These are phyloP conservation scores for Boletus tylopilopsis DNA, from an alignment of 768 basidiomycete species.

Conservation along the genomic window DNA sequence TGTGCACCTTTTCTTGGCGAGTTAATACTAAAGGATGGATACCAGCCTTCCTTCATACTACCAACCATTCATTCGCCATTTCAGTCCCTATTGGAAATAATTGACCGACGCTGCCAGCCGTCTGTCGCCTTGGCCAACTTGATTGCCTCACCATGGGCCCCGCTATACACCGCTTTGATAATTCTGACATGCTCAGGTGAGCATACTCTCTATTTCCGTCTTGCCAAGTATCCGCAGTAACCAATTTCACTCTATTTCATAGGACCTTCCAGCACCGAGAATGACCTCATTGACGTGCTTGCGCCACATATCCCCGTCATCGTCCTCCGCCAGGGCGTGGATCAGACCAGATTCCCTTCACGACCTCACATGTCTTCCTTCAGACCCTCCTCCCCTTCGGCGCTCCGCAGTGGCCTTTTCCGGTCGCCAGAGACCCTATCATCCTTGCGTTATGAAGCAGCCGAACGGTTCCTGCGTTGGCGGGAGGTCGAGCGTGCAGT, in stretches of 20 bases:
- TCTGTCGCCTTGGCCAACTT: constrained; percentile 49
- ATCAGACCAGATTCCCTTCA: constrained; percentile 29
- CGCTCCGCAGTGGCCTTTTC: constrained; percentile 59
- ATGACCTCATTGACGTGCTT: constrained; percentile 46
- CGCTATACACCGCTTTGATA: constrained; percentile 59
- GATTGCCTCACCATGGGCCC: constrained; percentile 54
- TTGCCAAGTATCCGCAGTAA: neutral
- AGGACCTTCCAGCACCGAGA: constrained; percentile 36
- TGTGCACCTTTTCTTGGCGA: constrained; percentile 11
- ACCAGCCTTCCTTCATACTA: constrained; percentile 34
- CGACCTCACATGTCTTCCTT: constrained; percentile 50
- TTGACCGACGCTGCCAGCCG: constrained; percentile 51
- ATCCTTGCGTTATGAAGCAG: constrained; percentile 56
- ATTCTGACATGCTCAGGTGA: constrained; percentile 50
- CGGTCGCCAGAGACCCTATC: constrained; percentile 59
- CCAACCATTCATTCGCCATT: constrained; percentile 56
- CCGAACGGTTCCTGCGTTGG: constrained; percentile 70
- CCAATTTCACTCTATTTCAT: constrained; percentile 3
- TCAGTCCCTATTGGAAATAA: constrained; percentile 45
- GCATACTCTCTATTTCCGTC: constrained; percentile 6
- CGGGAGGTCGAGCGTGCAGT: constrained; percentile 62
- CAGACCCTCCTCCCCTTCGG: constrained; percentile 45
- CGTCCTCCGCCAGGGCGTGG: constrained; percentile 42
- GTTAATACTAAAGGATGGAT: constrained; percentile 6
- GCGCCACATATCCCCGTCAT: constrained; percentile 56